These are phyloP conservation scores for thale cress (Arabidopsis thaliana) DNA, from an alignment of 345 rosid species.

Conservation along the genomic window TAIR10.1 NC_003074.8:5178001-5178500, in stretches of 20 bases:
- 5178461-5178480: constrained; percentile 85
- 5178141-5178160: constrained; percentile 1
- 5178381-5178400: constrained; percentile 90
- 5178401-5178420: constrained; percentile 71
- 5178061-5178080: not conserved
- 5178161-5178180: not conserved
- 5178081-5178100: not conserved
- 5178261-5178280: constrained; percentile 80
- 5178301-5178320: constrained; percentile 67
- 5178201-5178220: constrained; percentile 50
- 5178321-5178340: constrained; percentile 68
- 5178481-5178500: constrained; percentile 68
- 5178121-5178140: not conserved
- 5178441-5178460: constrained; percentile 76
- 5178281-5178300: constrained; percentile 68
- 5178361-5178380: constrained; percentile 83
- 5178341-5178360: constrained; percentile 92
- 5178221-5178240: constrained; percentile 60
- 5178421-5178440: constrained; percentile 88
- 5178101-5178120: not conserved
- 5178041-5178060: constrained; percentile 5
- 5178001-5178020: constrained; percentile 28
- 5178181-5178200: constrained; percentile 4
- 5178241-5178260: constrained; percentile 79
- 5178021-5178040: constrained; percentile 26